Percentiles rank a stretch among this genome's conserved stretches.
These are phyloP conservation scores for Kockiozyma suomiensis DNA, from an alignment of 805 yeast genomes.

Conservation along the genomic window DNA sequence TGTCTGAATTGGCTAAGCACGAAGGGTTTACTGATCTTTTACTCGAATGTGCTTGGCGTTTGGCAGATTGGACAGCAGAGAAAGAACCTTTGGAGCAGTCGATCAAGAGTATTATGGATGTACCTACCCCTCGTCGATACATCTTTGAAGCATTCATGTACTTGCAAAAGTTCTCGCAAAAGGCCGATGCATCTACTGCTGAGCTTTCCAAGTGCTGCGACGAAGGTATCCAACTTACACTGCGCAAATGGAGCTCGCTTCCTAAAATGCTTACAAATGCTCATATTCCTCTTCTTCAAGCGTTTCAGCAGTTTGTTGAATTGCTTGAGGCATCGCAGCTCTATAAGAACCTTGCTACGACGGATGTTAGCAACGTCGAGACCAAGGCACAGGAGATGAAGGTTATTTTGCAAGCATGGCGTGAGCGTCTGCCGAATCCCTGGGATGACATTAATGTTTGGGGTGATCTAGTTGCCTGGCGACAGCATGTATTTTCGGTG, in stretches of 20 bases:
- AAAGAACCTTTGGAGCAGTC: slow-evolving; percentile 92
- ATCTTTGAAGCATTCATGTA: slow-evolving; percentile 92
- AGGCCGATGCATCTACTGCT: slow-evolving; percentile 72
- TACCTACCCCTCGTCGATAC: slow-evolving; percentile 96
- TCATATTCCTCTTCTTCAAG: slow-evolving; percentile 85
- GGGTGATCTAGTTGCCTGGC: slow-evolving; percentile 98
- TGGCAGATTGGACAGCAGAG: slow-evolving; percentile 97
- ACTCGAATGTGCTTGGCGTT: slow-evolving; percentile 99
- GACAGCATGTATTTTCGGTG: slow-evolving; percentile 97
- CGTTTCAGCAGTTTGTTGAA: slow-evolving; percentile 96
- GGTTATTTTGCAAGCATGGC: slow-evolving; percentile 94
- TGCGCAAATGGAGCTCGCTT: slow-evolving; percentile 89
- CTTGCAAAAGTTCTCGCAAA: slow-evolving; percentile 90
- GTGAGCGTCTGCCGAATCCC: slow-evolving; percentile 91
- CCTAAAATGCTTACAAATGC: slow-evolving; percentile 77
- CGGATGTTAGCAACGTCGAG: slow-evolving; percentile 90
- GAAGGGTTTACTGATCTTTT: slow-evolving; percentile 95
- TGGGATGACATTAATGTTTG: slow-evolving; percentile 98
- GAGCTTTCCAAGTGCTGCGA: slow-evolving; percentile 87
- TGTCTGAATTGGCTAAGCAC: slow-evolving; percentile 94
- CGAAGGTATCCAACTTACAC: slow-evolving; percentile 91
- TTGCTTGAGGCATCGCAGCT: slow-evolving; percentile 97
- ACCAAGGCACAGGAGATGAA: slow-evolving; percentile 91
- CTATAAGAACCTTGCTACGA: slow-evolving; percentile 80
- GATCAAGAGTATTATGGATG: slow-evolving; percentile 95